Evolutionary conservation across 1,284 basidiomycete species (phyloP).

Genomic region (Microbotryum silenes-acaulis): DNA sequence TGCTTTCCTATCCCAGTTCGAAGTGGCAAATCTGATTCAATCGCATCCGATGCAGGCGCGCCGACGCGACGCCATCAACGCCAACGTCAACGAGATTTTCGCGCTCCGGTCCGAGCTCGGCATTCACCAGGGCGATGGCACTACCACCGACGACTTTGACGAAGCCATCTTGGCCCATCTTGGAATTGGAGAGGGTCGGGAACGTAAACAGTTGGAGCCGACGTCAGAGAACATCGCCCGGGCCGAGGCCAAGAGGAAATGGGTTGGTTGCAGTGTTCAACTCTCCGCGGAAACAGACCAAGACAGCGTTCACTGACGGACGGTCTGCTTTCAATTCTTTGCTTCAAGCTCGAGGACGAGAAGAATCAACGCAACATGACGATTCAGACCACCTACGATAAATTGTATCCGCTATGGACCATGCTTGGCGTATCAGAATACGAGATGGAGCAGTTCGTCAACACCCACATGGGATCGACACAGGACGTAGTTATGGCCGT

Average conservation of each 20-base stretch:
- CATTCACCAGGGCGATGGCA: slow-evolving; percentile 51
- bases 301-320: not conserved
- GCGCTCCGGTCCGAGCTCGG: slow-evolving; percentile 72
- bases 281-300: not conserved
- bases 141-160: slow-evolving; percentile 33
- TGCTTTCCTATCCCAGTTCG: not conserved
- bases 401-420: slow-evolving; percentile 71
- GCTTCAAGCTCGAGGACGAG: slow-evolving; percentile 52
- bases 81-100: slow-evolving; percentile 61
- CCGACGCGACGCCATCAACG: slow-evolving; percentile 57
- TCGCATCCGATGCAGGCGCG: slow-evolving; percentile 48
- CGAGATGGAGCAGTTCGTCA: slow-evolving; percentile 74
- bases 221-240: slow-evolving; percentile 47
- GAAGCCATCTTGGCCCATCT: slow-evolving; percentile 25
- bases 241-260: slow-evolving; percentile 59
- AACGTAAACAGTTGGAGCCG: slow-evolving; percentile 44
- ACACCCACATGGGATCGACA: slow-evolving; percentile 66
- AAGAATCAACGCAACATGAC: slow-evolving; percentile 61
- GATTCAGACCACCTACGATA: slow-evolving; percentile 79
- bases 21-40: slow-evolving; percentile 1
- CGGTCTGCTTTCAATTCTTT: not conserved
- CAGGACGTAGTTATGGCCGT: slow-evolving; percentile 57
- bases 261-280: slow-evolving; percentile 35
- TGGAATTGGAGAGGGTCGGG: slow-evolving; percentile 43
- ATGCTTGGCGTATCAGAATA: slow-evolving; percentile 61